Evolutionary conservation across 2,329 filamentous ascomycete species (phyloP).

Genomic region (Canariomyces notabilis): DNA sequence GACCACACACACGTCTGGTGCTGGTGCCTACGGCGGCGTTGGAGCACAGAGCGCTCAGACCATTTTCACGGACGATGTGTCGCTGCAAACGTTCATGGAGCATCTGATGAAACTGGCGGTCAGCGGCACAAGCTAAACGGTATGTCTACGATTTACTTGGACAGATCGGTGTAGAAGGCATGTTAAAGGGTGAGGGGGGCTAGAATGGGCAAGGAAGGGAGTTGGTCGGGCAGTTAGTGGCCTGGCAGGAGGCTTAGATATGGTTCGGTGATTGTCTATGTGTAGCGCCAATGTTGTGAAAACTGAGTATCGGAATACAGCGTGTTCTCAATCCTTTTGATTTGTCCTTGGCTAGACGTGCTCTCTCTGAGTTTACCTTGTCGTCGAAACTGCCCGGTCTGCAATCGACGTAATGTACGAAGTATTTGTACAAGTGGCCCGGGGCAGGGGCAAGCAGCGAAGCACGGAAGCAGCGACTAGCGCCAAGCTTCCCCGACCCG

Average conservation of each 20-base stretch:
- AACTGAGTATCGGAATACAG: slow-evolving; percentile 16
- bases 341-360: no score
- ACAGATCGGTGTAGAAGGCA: background rate
- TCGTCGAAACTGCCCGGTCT: no score
- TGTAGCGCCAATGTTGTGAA: slow-evolving; percentile 24
- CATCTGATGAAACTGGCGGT: slow-evolving; percentile 92
- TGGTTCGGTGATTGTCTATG: slow-evolving; percentile 21
- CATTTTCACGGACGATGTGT: slow-evolving; percentile 98
- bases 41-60: slow-evolving; percentile 85
- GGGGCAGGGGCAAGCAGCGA: no score
- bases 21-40: slow-evolving; percentile 84
- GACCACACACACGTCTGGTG: slow-evolving; percentile 89
- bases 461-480: no score
- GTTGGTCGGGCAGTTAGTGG: slow-evolving; percentile 3
- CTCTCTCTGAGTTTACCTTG: no score
- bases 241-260: slow-evolving; percentile 15
- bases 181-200: background rate
- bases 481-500: background rate
- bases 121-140: slow-evolving; percentile 53
- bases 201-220: slow-evolving; percentile 2
- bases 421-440: no score
- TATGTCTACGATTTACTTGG: background rate
- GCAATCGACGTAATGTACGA: no score
- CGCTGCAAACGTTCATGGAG: slow-evolving; percentile 98
- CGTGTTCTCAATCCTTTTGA: slow-evolving; percentile 2